Conservation (phyloP, 345 rosid species). For the Aegle marmelos region DNA sequence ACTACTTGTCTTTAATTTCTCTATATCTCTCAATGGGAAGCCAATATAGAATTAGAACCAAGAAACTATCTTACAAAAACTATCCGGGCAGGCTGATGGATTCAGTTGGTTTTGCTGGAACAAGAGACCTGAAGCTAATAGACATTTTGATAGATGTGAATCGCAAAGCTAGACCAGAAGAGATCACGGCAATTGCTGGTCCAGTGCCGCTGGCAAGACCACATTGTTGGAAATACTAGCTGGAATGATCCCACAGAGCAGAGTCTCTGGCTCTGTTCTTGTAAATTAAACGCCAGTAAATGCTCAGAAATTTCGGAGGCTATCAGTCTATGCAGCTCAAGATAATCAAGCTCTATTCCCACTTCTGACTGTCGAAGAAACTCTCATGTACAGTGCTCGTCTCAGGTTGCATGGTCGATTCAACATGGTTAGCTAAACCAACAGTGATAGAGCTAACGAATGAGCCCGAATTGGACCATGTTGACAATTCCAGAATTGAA, state of each 20-base stretch:
- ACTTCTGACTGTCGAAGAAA: conserved; percentile 31
- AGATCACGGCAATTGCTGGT: conserved; percentile 30
- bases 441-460: conserved; percentile 18
- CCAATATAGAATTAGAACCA: conserved; percentile 16
- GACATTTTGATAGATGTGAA: conserved; percentile 21
- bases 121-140: neutral
- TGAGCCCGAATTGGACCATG: conserved; percentile 29
- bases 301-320: conserved; percentile 13
- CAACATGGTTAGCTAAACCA: conserved; percentile 15
- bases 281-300: conserved; percentile 26
- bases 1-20: no score
- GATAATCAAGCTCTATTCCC: conserved; percentile 27
- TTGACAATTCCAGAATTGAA: conserved; percentile 23
- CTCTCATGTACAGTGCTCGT: conserved; percentile 28
- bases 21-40: no score
- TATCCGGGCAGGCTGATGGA: conserved; percentile 4
- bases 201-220: conserved; percentile 34
- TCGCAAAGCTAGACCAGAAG: conserved; percentile 27
- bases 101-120: conserved; percentile 16
- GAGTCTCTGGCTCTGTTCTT: conserved; percentile 25
- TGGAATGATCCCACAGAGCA: conserved; percentile 12
- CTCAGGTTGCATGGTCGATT: conserved; percentile 21
- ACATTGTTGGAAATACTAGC: conserved; percentile 26
- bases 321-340: conserved; percentile 28
- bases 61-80: conserved; percentile 19